phyloP scores from a whole-genome alignment of 768 basidiomycete genomes.

The Rhizopogon rudus region DNA sequence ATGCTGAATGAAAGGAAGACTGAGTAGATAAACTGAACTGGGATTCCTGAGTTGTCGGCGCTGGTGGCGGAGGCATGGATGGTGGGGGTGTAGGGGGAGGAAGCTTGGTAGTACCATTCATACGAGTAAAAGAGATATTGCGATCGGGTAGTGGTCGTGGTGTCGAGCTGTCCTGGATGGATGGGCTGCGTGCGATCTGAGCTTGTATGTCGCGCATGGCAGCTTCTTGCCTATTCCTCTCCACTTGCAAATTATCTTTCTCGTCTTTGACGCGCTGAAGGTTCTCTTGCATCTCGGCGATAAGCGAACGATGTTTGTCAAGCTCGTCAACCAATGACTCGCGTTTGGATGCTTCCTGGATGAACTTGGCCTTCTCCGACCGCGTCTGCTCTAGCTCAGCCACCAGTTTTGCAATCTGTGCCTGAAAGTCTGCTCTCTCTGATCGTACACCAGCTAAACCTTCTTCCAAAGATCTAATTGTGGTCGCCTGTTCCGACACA shows the following conservation, averaged over 20 bases:
- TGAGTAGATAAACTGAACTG: slow-evolving; percentile 59
- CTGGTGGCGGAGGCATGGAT: slow-evolving; percentile 80
- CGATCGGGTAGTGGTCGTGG: slow-evolving; percentile 54
- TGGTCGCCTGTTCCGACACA: slow-evolving; percentile 44
- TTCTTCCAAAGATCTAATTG: slow-evolving; percentile 44
- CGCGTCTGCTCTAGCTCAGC: slow-evolving; percentile 56
- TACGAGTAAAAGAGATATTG: slow-evolving; percentile 48
- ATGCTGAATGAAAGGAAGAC: slow-evolving; percentile 36
- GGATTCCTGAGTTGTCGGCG: slow-evolving; percentile 51
- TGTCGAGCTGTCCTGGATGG: slow-evolving; percentile 33
- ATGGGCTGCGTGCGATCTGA: slow-evolving; percentile 55
- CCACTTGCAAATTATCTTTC: slow-evolving; percentile 69
- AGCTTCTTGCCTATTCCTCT: slow-evolving; percentile 64
- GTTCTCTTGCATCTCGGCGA: slow-evolving; percentile 74
- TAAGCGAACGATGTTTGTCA: slow-evolving; percentile 68
- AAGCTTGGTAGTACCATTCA: slow-evolving; percentile 62
- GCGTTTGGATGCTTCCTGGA: slow-evolving; percentile 69
- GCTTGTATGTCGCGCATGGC: slow-evolving; percentile 77
- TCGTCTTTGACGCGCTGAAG: slow-evolving; percentile 79
- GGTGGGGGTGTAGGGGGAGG: slow-evolving; percentile 83
- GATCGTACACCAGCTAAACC: slow-evolving; percentile 38
- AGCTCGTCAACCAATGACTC: slow-evolving; percentile 72
- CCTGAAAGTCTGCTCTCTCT: slow-evolving; percentile 39
- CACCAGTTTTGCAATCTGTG: slow-evolving; percentile 42
- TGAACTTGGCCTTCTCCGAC: slow-evolving; percentile 54